Conservation (phyloP, 495 filamentous ascomycete genomes). For the Hamigera avellanea region DNA sequence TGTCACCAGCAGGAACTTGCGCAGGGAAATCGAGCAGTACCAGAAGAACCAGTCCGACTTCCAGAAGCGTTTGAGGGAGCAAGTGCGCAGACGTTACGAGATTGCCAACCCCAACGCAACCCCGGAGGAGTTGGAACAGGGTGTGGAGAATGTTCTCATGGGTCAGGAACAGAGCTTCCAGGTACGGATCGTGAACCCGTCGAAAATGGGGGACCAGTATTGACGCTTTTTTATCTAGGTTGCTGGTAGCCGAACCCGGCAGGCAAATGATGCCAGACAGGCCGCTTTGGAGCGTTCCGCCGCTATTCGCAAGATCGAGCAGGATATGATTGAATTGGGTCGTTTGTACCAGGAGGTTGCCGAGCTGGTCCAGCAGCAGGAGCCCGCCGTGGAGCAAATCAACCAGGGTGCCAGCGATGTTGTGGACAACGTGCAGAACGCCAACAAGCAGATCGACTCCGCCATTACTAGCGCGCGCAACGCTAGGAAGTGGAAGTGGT, state of each 20-base stretch:
- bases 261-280: constrained; percentile 64
- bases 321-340: constrained; percentile 72
- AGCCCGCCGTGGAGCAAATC: constrained; percentile 62
- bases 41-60: constrained; percentile 66
- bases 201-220: background rate
- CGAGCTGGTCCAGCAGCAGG: constrained; percentile 71
- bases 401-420: constrained; percentile 73
- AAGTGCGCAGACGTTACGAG: constrained; percentile 77
- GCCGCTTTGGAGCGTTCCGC: constrained; percentile 75
- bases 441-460: constrained; percentile 63
- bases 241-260: constrained; percentile 59
- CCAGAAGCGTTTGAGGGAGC: constrained; percentile 63
- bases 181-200: constrained; percentile 13
- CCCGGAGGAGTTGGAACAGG: constrained; percentile 67
- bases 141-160: constrained; percentile 56
- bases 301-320: constrained; percentile 84
- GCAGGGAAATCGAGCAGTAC: constrained; percentile 67
- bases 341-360: constrained; percentile 81
- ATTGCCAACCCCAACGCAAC: constrained; percentile 79
- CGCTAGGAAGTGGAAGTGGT: constrained; percentile 95
- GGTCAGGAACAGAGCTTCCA: constrained; percentile 66
- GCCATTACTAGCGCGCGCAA: constrained; percentile 72
- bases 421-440: constrained; percentile 64
- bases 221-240: constrained; percentile 29
- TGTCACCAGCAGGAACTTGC: constrained; percentile 64